Percentiles rank a stretch among this genome's conserved stretches.
These are phyloP conservation scores for Tetragonia tetragonoides DNA, from an alignment of 148 eudicot genomes.

Conservation along the genomic window DNA sequence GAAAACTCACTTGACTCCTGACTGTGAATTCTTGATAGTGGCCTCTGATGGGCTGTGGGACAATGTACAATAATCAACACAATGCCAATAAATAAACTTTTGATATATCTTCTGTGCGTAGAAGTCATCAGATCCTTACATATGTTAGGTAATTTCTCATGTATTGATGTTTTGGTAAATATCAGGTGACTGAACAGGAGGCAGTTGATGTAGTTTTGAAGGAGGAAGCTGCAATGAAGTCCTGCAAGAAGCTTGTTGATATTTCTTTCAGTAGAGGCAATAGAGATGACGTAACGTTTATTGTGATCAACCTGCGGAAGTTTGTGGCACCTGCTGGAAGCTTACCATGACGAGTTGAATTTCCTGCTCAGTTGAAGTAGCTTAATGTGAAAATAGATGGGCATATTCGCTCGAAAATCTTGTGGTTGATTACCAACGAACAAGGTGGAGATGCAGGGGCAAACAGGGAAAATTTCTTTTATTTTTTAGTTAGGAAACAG, in stretches of 20 bases:
- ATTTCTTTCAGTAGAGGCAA: conserved; percentile 40
- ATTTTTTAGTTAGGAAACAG: too few species aligned
- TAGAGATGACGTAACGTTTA: conserved; percentile 43
- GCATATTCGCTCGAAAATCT: background rate
- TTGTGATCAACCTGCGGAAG: conserved; percentile 36
- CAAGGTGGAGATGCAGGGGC: background rate
- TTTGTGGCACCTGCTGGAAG: conserved; percentile 17
- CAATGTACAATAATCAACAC: conserved; percentile 32
- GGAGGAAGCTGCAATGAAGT: conserved; percentile 20
- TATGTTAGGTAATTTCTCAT: background rate
- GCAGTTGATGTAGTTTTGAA: conserved; percentile 28
- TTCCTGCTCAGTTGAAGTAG: background rate
- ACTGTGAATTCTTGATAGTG: conserved; percentile 43
- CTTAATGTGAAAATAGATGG: background rate
- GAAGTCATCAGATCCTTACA: too few species aligned
- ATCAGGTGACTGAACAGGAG: conserved; percentile 35
- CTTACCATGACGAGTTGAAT: background rate
- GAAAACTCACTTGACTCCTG: conserved; percentile 28
- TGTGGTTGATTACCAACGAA: background rate
- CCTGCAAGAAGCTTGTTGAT: conserved; percentile 38
- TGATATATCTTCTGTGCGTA: background rate
- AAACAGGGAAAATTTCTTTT: too few species aligned
- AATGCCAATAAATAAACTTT: background rate
- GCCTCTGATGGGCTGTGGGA: conserved; percentile 67
- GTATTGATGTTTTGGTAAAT: background rate